Evolutionary conservation across 176 grass and related monocot genomes (phyloP).

Genomic region (Triticum timopheevii): DNA sequence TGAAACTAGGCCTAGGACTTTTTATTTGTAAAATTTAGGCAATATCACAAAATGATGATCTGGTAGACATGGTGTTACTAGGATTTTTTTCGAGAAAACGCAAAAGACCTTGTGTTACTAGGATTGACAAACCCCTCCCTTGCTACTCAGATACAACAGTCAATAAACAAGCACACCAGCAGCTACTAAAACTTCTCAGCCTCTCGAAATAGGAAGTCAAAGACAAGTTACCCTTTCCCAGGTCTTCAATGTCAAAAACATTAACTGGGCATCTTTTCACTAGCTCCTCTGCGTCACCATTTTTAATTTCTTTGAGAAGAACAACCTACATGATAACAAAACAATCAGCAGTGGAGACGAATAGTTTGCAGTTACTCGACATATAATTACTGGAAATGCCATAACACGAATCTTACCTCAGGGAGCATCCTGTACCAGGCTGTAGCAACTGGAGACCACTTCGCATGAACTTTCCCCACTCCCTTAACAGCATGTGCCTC

Average conservation of each 20-base stretch:
- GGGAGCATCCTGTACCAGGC: conserved; percentile 96
- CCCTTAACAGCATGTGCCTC: conserved; percentile 94
- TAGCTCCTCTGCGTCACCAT: conserved; percentile 57
- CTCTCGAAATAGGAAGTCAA: conserved; percentile 22
- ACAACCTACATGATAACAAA: conserved; percentile 57
- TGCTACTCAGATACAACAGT: neutral
- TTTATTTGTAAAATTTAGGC: neutral
- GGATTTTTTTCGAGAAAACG: neutral
- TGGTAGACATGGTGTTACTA: neutral
- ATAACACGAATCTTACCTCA: conserved; percentile 54
- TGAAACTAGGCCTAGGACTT: neutral
- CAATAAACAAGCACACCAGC: neutral
- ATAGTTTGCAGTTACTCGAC: neutral
- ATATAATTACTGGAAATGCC: conserved; percentile 22
- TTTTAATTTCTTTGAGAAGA: conserved; percentile 59
- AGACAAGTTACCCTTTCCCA: conserved; percentile 62
- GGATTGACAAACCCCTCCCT: neutral
- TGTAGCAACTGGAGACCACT: conserved; percentile 98
- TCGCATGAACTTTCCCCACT: conserved; percentile 86
- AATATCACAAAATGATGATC: neutral
- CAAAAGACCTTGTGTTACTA: neutral
- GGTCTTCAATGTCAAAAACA: conserved; percentile 97
- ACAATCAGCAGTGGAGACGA: neutral
- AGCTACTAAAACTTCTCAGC: neutral
- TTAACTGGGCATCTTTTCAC: conserved; percentile 69